Conservation (phyloP, 352 stramenopile species). For the Phytophthora ramorum region DNA sequence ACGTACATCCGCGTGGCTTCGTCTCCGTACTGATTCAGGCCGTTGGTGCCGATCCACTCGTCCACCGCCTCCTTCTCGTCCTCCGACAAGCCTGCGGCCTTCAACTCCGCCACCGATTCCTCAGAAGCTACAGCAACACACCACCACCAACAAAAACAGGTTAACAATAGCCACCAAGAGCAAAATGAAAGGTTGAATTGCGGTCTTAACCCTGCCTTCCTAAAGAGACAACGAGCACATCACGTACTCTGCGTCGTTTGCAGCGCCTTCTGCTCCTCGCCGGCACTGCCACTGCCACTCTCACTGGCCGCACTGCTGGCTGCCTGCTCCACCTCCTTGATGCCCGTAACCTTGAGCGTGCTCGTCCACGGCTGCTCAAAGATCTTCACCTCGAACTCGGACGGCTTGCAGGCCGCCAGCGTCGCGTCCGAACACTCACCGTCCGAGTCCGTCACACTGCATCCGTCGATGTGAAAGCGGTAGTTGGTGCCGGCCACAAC, state of each 20-base stretch:
- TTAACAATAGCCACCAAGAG: slow-evolving; percentile 14
- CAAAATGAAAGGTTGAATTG: slow-evolving; percentile 18
- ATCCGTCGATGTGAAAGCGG: slow-evolving; percentile 67
- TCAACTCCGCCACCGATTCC: neutral
- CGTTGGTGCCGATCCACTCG: slow-evolving; percentile 61
- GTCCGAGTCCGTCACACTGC: slow-evolving; percentile 43
- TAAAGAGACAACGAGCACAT: slow-evolving; percentile 16
- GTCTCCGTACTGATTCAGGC: slow-evolving; percentile 74
- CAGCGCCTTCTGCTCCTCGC: slow-evolving; percentile 2
- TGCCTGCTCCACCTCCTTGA: slow-evolving; percentile 23
- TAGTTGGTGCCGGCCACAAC: slow-evolving; percentile 84
- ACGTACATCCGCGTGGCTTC: slow-evolving; percentile 61
- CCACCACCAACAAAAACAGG: slow-evolving; percentile 5
- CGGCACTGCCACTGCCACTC: slow-evolving; percentile 10
- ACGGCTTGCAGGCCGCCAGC: slow-evolving; percentile 33
- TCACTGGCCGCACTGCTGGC: neutral
- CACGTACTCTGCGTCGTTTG: slow-evolving; percentile 34
- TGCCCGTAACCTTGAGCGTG: slow-evolving; percentile 66
- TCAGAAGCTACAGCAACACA: slow-evolving; percentile 25
- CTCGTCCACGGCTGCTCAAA: slow-evolving; percentile 70
- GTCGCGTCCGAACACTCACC: slow-evolving; percentile 43
- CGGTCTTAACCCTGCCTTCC: slow-evolving; percentile 21
- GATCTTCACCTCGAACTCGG: slow-evolving; percentile 57
- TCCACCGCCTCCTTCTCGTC: slow-evolving; percentile 64
- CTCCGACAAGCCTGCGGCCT: slow-evolving; percentile 29